A percentile compares a stretch with the other conserved stretches of the same genome.
Evolutionary conservation across 306 rosid genomes (phyloP).

Genomic region (Gleditsia sinensis): DNA sequence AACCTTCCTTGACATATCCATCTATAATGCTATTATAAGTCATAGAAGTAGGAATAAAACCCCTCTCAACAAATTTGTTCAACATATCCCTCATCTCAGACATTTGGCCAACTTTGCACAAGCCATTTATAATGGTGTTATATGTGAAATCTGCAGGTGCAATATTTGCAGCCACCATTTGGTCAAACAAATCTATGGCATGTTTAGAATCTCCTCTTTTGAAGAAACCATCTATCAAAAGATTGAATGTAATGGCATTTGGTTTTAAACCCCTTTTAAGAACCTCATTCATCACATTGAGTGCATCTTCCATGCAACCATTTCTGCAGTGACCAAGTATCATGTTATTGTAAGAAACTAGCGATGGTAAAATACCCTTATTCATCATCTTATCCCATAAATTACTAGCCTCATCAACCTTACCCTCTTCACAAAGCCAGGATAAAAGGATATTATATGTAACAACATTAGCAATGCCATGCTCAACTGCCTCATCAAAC

Average conservation of each 20-base stretch:
- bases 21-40: conserved; percentile 69
- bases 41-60: conserved; percentile 56
- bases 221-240: conserved; percentile 64
- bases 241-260: conserved; percentile 51
- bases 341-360: conserved; percentile 67
- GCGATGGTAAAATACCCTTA: conserved; percentile 53
- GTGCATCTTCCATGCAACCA: conserved; percentile 58
- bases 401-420: conserved; percentile 57
- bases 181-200: conserved; percentile 55
- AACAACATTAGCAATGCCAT: conserved; percentile 52
- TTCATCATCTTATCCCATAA: conserved; percentile 61
- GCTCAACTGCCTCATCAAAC: conserved; percentile 69
- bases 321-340: conserved; percentile 65
- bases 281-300: conserved; percentile 49
- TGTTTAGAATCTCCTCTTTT: conserved; percentile 50
- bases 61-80: conserved; percentile 48
- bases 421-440: conserved; percentile 57
- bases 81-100: conserved; percentile 53
- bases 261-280: conserved; percentile 62
- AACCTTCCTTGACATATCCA: conserved; percentile 71
- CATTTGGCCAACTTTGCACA: conserved; percentile 73
- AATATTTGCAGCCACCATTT: conserved; percentile 61
- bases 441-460: conserved; percentile 53
- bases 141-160: conserved; percentile 53
- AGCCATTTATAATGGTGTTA: conserved; percentile 58